phyloP scores from a whole-genome alignment of 2,329 filamentous ascomycete genomes.

The Penicillium sp. region DNA sequence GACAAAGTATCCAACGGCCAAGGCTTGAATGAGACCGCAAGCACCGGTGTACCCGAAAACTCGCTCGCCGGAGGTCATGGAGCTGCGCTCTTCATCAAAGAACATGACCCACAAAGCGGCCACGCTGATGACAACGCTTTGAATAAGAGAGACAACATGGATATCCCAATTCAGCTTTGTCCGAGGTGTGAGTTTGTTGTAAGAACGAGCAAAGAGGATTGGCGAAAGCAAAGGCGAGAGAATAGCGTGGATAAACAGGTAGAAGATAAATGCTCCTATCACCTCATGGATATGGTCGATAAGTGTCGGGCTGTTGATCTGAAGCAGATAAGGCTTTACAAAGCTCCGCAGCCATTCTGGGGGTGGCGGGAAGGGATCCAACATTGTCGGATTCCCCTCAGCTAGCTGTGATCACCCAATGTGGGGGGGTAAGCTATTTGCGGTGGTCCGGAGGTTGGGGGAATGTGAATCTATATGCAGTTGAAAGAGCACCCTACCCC shows the following conservation, averaged over 20 bases:
- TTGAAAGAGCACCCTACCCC: constrained; percentile 6
- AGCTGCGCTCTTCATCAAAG: constrained; percentile 55
- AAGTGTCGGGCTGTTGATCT: constrained; percentile 55
- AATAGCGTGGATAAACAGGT: constrained; percentile 55
- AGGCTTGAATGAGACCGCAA: constrained; percentile 57
- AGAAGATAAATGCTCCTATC: constrained; percentile 55
- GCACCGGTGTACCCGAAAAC: constrained; percentile 63
- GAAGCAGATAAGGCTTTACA: constrained; percentile 52
- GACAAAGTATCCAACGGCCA: constrained; percentile 64
- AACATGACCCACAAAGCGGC: constrained; percentile 60
- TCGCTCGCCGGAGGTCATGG: constrained; percentile 53
- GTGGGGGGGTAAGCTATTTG: constrained; percentile 11
- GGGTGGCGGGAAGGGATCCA: constrained; percentile 48
- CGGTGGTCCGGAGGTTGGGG: constrained; percentile 10
- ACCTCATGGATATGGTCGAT: constrained; percentile 63
- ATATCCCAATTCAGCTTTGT: constrained; percentile 67
- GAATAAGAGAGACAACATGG: constrained; percentile 62
- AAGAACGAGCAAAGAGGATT: constrained; percentile 55
- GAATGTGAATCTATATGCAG: constrained; percentile 8
- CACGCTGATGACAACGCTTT: constrained; percentile 56
- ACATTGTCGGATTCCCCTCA: constrained; percentile 33
- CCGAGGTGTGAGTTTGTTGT: constrained; percentile 53
- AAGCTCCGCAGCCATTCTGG: constrained; percentile 53
- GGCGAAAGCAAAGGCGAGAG: constrained; percentile 57
- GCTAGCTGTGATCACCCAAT: constrained; percentile 19